Conservation (phyloP, 768 basidiomycete species). For the Pleurotus citrinopileatus region DNA sequence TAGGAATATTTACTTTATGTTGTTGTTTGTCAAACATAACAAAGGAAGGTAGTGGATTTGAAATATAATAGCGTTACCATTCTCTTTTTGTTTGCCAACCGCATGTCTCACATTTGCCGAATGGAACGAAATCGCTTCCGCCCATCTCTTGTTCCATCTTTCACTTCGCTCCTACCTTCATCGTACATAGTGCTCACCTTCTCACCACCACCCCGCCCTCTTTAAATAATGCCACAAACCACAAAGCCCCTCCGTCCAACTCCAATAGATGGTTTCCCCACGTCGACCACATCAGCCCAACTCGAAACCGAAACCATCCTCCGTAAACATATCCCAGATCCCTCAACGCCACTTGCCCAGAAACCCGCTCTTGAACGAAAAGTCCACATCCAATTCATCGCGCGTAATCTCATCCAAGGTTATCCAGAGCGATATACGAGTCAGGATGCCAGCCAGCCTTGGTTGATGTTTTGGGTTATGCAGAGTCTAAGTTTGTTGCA, state of each 20-base stretch:
- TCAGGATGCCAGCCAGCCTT: conserved; percentile 93
- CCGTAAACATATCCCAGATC: conserved; percentile 46
- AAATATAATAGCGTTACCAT: too few species aligned
- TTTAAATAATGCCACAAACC: too few species aligned
- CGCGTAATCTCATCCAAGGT: conserved; percentile 69
- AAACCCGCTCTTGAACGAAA: conserved; percentile 52
- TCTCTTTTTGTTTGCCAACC: neutral
- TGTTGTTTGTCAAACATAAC: too few species aligned
- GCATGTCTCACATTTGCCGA: neutral
- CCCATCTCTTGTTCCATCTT: neutral
- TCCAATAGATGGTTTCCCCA: conserved; percentile 58
- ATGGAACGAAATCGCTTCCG: neutral
- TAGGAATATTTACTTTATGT: too few species aligned
- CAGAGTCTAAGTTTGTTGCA: conserved; percentile 82
- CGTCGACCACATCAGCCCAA: conserved; percentile 62
- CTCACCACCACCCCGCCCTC: too few species aligned
- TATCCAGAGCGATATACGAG: conserved; percentile 77
- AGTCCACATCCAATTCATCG: conserved; percentile 73
- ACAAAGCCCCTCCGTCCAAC: conserved; percentile 29
- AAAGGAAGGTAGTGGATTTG: too few species aligned
- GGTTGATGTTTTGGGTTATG: conserved; percentile 92
- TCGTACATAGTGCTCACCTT: too few species aligned
- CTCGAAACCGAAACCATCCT: conserved; percentile 65
- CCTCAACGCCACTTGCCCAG: conserved; percentile 1
- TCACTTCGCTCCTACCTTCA: too few species aligned